A percentile compares a stretch with the other conserved stretches of the same genome.
Conservation (phyloP, 129 eudicot genomes). For the Cynara cardunculus region DNA sequence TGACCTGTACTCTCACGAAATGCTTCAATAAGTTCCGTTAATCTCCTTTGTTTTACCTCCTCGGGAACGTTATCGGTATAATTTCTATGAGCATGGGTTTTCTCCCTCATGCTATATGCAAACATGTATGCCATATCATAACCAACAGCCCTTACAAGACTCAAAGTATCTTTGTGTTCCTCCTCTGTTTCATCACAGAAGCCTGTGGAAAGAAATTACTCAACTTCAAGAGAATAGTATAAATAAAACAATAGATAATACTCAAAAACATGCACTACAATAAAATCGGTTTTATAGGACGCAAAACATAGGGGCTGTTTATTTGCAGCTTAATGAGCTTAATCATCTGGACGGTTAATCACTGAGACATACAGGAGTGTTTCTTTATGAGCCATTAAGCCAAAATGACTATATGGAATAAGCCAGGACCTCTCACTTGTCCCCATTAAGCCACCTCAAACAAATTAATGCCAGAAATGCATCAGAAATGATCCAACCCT, state of each 20-base stretch:
- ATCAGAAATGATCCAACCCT: too few species aligned
- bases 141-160: constrained; percentile 67
- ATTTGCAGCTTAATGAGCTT: not conserved
- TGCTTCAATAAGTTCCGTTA: constrained; percentile 77
- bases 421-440: too few species aligned
- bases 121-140: constrained; percentile 99
- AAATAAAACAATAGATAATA: not conserved
- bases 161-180: constrained; percentile 78
- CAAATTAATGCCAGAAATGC: too few species aligned
- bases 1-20: constrained; percentile 92
- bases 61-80: constrained; percentile 82
- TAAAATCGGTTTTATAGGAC: not conserved
- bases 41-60: constrained; percentile 77
- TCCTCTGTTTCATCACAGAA: constrained; percentile 97
- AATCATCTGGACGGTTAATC: too few species aligned
- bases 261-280: not conserved
- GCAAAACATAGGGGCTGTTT: too few species aligned
- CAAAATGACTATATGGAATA: too few species aligned
- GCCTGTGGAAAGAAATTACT: constrained; percentile 43
- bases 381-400: too few species aligned
- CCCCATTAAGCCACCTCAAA: too few species aligned
- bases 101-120: constrained; percentile 99
- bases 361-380: too few species aligned
- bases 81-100: constrained; percentile 96
- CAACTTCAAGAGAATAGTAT: not conserved